Evolutionary conservation across 768 basidiomycete genomes (phyloP), one percentile per base, ranked within the genome.

Genomic region (Suillus decipiens): DNA sequence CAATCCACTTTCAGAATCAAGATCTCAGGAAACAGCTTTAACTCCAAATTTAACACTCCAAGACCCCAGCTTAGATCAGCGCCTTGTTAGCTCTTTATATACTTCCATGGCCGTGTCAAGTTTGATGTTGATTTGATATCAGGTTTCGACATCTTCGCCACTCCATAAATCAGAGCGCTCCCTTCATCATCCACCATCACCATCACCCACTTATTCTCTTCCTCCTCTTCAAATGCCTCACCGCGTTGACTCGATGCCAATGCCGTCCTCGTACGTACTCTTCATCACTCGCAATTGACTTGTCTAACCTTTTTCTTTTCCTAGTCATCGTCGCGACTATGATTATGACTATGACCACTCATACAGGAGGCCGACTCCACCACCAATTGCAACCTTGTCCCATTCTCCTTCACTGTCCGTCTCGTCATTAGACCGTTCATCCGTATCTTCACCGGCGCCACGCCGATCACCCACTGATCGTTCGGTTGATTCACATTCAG

Each of bases 351-450:
- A 81, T 72, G 81, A 80, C 67, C 72, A 71, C 66, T 64, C 74
- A 62, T 72, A 76, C 68, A 76, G 75, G 59, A 70, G 73, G 24
- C 81, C 78, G 62, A 84, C 77, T 60, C 85, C 79, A 39, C 84
- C 78, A 2, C 83, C 80, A 64, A 82, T 81, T 64, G 81, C 82
- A 11, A 79, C 81, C 50, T 78, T 80, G 64, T 76, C 85, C 31
- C 84, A 85, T 70, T 89, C 88, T 0, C 86, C 88, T 45, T 84
- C 86, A 7, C 76, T 84, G 41, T 87, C 85, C 11, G 80, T 83
- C 41, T 84, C 85, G 50, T 86, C 86, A 0, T 77, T 83, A 41
- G 86, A 87, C 77, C 82, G 85, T 69, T 84, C 84, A 51, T 82
- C 84, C 39, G 81, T 84, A 51, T 81, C 81, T n/a, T 85, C 86